Evolutionary conservation across 345 rosid species (phyloP).

Genomic region (Firmiana major): DNA sequence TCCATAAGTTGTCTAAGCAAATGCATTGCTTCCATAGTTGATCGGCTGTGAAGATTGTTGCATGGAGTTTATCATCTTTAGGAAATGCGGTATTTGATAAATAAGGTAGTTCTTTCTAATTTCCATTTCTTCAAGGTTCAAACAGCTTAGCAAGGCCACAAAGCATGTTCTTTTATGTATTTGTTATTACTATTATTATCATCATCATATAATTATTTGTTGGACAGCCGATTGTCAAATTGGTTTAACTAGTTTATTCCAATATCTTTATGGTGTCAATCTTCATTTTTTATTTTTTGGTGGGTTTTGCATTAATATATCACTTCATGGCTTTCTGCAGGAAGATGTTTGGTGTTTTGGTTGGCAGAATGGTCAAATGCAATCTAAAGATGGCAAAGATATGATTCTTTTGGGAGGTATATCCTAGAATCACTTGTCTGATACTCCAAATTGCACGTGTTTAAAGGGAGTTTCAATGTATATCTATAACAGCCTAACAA

Average conservation of each 20-base stretch:
- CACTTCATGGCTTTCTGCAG: constrained; percentile 34
- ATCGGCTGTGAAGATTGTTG: not conserved
- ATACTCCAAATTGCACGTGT: too few relatives aligned
- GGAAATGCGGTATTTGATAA: not conserved
- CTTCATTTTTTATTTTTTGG: not conserved
- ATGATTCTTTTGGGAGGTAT: constrained; percentile 84
- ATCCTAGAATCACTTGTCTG: constrained; percentile 7
- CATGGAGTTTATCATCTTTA: not conserved
- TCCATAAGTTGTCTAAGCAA: too few relatives aligned
- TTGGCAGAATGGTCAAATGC: constrained; percentile 62
- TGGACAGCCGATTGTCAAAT: not conserved
- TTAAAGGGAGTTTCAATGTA: too few relatives aligned
- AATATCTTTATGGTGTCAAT: not conserved
- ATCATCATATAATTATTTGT: not conserved
- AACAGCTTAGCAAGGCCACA: not conserved
- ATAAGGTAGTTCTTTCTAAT: not conserved
- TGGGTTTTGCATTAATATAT: not conserved
- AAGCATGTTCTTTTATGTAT: not conserved
- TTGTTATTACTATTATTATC: not conserved
- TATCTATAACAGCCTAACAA: too few relatives aligned
- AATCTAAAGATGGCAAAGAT: constrained; percentile 52
- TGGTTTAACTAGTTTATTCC: not conserved
- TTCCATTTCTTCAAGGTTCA: not conserved
- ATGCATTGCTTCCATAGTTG: too few relatives aligned
- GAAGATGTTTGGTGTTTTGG: constrained; percentile 67